Evolutionary conservation across 2,329 filamentous ascomycete species (phyloP), one percentile per base, ranked within the genome.

Genomic region (Nigrograna mackinnonii): DNA sequence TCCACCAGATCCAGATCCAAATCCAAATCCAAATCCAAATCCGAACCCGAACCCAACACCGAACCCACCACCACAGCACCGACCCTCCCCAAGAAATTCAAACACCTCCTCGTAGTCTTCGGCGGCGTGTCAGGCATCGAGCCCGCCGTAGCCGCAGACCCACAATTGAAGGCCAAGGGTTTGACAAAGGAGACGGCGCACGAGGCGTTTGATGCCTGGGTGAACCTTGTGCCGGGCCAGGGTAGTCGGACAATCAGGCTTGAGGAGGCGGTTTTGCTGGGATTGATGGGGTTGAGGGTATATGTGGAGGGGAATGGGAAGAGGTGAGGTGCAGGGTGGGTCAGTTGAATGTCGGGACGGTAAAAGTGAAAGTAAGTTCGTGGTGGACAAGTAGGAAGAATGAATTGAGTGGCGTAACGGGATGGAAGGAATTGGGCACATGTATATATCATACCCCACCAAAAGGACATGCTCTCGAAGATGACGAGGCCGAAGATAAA

Each of bases 221-320:
- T 95, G 14, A 89, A 95, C 65, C 77, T 94, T 33, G 76, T 91
- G 50, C 87, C 89, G 3, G 82, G 83, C 1, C 90, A 95, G 66
- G 89, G 89, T 1, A 92, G 87, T 63, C 77, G 89, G 56, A 90
- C 85, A 1, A 92, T 95, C 48, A 75, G 87, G 48, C 94, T 89
- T 0, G 89, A 95, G 56, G 90, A 95, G 70, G 89, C 89, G 1
- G 70, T 95, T 14, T 88, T 87, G 71, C 81, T 94, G 60, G 88
- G 84, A 0, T 66, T 95, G 62, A 85, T 85, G 58, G 82, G 82
- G 2, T 61, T 94, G 60, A 79, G 84, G 59, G 76, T 55, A 21
- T 68, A 64, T 47, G 42, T 68, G 12, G 31, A 13, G 31, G 11
- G 18, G 31, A 17, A 33, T 33, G 11, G 13, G 31, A 9, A 33